A percentile compares a stretch with the other conserved stretches of the same genome.
These are phyloP conservation scores for Parafenestella ontariensis DNA, from an alignment of 2,329 filamentous ascomycete species.

Conservation along the genomic window DNA sequence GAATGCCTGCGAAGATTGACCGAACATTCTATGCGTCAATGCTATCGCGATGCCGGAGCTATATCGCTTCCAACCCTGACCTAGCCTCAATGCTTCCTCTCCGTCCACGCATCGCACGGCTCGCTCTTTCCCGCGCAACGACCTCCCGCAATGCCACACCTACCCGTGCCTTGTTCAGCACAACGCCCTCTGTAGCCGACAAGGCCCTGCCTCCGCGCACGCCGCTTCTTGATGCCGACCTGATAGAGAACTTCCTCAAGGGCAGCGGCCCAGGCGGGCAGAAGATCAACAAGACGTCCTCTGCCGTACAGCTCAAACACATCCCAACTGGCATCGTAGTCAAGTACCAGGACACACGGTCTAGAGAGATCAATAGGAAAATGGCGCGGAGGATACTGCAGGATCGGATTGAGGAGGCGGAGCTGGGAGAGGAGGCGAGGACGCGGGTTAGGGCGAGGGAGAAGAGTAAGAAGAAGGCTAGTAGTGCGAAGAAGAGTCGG, in stretches of 20 bases:
- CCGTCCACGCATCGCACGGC: slow-evolving; percentile 4
- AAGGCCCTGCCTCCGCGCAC: slow-evolving; percentile 70
- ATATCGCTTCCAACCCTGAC: slow-evolving; percentile 12
- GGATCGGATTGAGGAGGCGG: slow-evolving; percentile 75
- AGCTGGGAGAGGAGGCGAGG: slow-evolving; percentile 74
- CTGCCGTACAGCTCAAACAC: slow-evolving; percentile 91
- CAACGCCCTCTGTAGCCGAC: slow-evolving; percentile 12
- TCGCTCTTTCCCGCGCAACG: slow-evolving; percentile 6
- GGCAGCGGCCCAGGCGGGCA: slow-evolving; percentile 93
- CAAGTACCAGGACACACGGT: slow-evolving; percentile 92
- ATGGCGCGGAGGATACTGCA: slow-evolving; percentile 80
- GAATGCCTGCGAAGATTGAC: neutral
- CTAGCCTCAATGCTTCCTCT: slow-evolving; percentile 14
- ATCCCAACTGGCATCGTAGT: slow-evolving; percentile 89
- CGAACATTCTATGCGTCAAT: slow-evolving; percentile 14
- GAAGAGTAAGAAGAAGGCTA: slow-evolving; percentile 74
- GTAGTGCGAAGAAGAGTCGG: slow-evolving; percentile 79
- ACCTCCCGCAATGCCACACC: slow-evolving; percentile 14
- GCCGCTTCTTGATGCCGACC: slow-evolving; percentile 76
- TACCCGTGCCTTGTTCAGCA: slow-evolving; percentile 20
- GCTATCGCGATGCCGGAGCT: slow-evolving; percentile 21
- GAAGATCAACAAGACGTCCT: slow-evolving; percentile 99
- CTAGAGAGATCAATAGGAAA: slow-evolving; percentile 84
- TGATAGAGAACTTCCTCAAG: slow-evolving; percentile 86
- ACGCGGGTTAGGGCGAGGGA: slow-evolving; percentile 68